These are phyloP conservation scores for barrel medic (Medicago truncatula) DNA, from an alignment of 306 rosid genomes.

Conservation along the genomic window MtrunA17r5.0-ANR NC_053047.1:40982501-40983000, in stretches of 20 bases:
- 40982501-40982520: slow-evolving; percentile 76
- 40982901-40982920: slow-evolving; percentile 62
- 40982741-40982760: slow-evolving; percentile 41
- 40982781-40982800: slow-evolving; percentile 74
- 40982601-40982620: slow-evolving; percentile 48
- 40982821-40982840: background rate
- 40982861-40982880: slow-evolving; percentile 39
- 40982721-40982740: slow-evolving; percentile 18
- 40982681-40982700: slow-evolving; percentile 73
- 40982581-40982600: slow-evolving; percentile 50
- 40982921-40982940: slow-evolving; percentile 47
- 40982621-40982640: slow-evolving; percentile 52
- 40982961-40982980: slow-evolving; percentile 42
- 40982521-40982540: slow-evolving; percentile 70
- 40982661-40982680: slow-evolving; percentile 86
- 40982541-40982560: slow-evolving; percentile 60
- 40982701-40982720: slow-evolving; percentile 40
- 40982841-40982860: slow-evolving; percentile 41
- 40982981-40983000: background rate
- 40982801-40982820: slow-evolving; percentile 88
- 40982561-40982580: slow-evolving; percentile 58
- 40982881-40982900: slow-evolving; percentile 38
- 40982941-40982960: background rate
- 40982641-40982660: slow-evolving; percentile 62
- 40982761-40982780: slow-evolving; percentile 46